Conservation (phyloP, 306 rosid genomes). For the Carpinus fangiana region DNA sequence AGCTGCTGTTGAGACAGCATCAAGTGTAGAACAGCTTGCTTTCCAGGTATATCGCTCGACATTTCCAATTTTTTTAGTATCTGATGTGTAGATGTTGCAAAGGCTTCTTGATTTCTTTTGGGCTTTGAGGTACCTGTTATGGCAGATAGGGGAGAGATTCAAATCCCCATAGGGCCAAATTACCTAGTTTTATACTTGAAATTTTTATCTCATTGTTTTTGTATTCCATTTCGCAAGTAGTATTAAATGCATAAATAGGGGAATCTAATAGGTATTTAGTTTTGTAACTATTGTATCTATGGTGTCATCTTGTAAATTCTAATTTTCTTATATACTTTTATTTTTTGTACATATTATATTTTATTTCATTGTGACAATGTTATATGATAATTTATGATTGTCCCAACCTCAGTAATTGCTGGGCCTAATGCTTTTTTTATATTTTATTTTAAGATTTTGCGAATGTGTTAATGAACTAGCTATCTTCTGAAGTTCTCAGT, state of each 20-base stretch:
- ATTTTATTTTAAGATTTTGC: background rate
- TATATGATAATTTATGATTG: background rate
- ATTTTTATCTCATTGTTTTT: no score
- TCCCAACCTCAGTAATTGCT: slow-evolving; percentile 23
- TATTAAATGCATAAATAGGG: no score
- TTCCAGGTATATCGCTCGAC: slow-evolving; percentile 59
- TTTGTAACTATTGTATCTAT: background rate
- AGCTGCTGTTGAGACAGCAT: slow-evolving; percentile 86
- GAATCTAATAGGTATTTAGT: no score
- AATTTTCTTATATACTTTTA: background rate
- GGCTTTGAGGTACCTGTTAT: background rate
- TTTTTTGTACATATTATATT: background rate
- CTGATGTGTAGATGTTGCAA: slow-evolving; percentile 24
- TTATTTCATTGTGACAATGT: background rate
- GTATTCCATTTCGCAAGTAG: no score
- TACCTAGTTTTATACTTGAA: background rate
- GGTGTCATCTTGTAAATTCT: background rate
- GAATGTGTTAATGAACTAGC: slow-evolving; percentile 18
- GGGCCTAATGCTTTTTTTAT: background rate
- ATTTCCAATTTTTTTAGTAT: slow-evolving; percentile 19
- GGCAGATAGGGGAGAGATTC: no score
- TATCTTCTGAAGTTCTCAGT: slow-evolving; percentile 20
- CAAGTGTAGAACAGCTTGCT: slow-evolving; percentile 86
- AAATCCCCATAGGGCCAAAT: no score
- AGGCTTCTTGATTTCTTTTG: background rate